These are phyloP conservation scores for Amanita exitialis DNA, from an alignment of 768 basidiomycete species.

Conservation along the genomic window DNA sequence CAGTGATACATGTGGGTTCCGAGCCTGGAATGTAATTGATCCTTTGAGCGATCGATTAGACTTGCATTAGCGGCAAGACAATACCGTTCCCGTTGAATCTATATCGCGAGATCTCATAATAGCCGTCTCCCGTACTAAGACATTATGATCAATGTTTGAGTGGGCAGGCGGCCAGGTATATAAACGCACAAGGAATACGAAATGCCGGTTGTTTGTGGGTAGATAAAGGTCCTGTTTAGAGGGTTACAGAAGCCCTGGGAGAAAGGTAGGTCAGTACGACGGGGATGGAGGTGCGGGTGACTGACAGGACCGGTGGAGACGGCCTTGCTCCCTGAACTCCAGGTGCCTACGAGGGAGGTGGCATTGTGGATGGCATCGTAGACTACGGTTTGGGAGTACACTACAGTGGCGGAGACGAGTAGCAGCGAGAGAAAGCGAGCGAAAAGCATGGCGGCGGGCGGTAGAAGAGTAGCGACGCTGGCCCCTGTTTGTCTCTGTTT, in stretches of 20 bases:
- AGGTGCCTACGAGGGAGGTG: constrained; percentile 69
- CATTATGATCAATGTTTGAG: constrained; percentile 2
- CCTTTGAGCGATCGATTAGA: constrained; percentile 2
- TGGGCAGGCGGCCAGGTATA: background rate
- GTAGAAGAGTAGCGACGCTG: constrained; percentile 17
- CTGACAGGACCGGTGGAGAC: constrained; percentile 81
- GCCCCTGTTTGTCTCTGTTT: constrained; percentile 16
- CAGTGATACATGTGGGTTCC: constrained; percentile 82
- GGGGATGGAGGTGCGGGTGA: constrained; percentile 13
- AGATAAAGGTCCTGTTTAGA: constrained; percentile 68
- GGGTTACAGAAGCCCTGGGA: constrained; percentile 81
- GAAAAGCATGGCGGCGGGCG: constrained; percentile 26
- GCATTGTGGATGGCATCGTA: constrained; percentile 49
- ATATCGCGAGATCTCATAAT: constrained; percentile 87
- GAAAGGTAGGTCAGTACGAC: constrained; percentile 7
- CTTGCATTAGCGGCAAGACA: background rate
- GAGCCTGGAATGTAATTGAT: constrained; percentile 38
- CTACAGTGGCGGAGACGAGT: constrained; percentile 26
- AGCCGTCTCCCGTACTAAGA: constrained; percentile 57
- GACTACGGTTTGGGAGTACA: constrained; percentile 26
- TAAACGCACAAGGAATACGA: constrained; percentile 78
- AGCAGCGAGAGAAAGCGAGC: constrained; percentile 27
- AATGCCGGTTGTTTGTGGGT: constrained; percentile 80
- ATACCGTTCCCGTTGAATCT: constrained; percentile 81
- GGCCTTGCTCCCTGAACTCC: constrained; percentile 69